phyloP scores from a whole-genome alignment of 768 basidiomycete genomes.

The Agaricus bisporus region DNA sequence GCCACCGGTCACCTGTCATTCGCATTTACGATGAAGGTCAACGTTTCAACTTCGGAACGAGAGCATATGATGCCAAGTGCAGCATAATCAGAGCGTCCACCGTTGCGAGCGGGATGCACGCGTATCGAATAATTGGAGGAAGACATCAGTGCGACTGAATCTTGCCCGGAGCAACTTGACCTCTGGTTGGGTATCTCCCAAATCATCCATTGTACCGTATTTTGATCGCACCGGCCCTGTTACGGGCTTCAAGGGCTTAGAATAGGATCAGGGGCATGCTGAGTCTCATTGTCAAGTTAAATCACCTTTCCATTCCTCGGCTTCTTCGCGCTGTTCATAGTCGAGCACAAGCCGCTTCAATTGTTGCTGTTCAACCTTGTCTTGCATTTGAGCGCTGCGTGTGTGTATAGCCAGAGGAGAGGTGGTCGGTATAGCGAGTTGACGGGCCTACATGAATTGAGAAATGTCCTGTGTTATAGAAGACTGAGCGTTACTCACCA shows the following conservation, averaged over 20 bases:
- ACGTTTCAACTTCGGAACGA: background rate
- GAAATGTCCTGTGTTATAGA: slow-evolving; percentile 1
- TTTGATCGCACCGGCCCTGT: slow-evolving; percentile 63
- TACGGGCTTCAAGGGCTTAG: slow-evolving; percentile 64
- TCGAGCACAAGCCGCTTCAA: slow-evolving; percentile 91
- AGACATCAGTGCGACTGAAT: slow-evolving; percentile 1
- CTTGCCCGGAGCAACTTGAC: background rate
- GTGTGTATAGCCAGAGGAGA: slow-evolving; percentile 90
- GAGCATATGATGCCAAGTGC: background rate
- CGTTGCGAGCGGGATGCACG: background rate
- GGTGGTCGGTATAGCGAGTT: slow-evolving; percentile 82
- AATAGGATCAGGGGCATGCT: background rate
- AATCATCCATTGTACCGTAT: slow-evolving; percentile 68
- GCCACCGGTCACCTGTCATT: background rate
- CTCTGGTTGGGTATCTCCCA: background rate
- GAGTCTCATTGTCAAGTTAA: background rate
- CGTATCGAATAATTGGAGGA: background rate
- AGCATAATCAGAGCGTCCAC: background rate
- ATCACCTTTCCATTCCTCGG: slow-evolving; percentile 71
- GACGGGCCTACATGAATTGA: slow-evolving; percentile 52
- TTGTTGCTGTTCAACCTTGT: slow-evolving; percentile 95
- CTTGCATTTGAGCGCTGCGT: slow-evolving; percentile 84
- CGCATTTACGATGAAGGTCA: background rate
- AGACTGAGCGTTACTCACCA: slow-evolving; percentile 40
- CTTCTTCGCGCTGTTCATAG: slow-evolving; percentile 87